Evolutionary conservation across 2,329 filamentous ascomycete species (phyloP), one percentile per base, ranked within the genome.

Genomic region (Nemania abortiva): DNA sequence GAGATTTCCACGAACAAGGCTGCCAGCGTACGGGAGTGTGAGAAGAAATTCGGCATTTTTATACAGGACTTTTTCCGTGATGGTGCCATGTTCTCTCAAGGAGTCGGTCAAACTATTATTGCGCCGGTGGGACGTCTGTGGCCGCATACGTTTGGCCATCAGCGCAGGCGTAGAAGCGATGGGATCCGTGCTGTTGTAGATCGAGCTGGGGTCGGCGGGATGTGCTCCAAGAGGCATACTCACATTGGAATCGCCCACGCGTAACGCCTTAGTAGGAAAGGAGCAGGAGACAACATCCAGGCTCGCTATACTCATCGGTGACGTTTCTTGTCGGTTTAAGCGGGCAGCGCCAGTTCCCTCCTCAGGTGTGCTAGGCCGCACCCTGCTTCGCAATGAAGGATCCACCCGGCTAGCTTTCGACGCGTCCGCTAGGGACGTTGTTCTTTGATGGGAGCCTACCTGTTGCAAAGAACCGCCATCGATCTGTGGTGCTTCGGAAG

Each of bases 31-130:
- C 13, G 91, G 89, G 24, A 90, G 83, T 10, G 90, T 85, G 71
- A 91, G 85, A 15, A 90, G 80, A 18, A 90, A 81, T 66, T 90
- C 88, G 3, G 85, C 82, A 24, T 87, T 87, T 70, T 86, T 87
- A 70, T 84, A 84, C 1, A 85, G 77, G 3, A 84, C 77, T 68
- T 84, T 86, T 54, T 88, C 86, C 3, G 82, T 79, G 13, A 79
- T 67, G 6, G 80, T 79, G 24, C 79, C 88, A 81, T 82, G 90
- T 80, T 96, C 92, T 73, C 94, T 86, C 60, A 95, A 80, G 0
- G 95, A 95, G 81, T 98, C 93, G 0, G 92, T 93, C 74, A 96
- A 91, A 78, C 95, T 98, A 58, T 91, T 94, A 77, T 93, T 97
- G 24, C 94, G 90, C 79, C 94, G 95, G 80, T 97, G 94, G 2